These are phyloP conservation scores for Ophiostoma australiae DNA, from an alignment of 2,329 filamentous ascomycete species.

Conservation along the genomic window DNA sequence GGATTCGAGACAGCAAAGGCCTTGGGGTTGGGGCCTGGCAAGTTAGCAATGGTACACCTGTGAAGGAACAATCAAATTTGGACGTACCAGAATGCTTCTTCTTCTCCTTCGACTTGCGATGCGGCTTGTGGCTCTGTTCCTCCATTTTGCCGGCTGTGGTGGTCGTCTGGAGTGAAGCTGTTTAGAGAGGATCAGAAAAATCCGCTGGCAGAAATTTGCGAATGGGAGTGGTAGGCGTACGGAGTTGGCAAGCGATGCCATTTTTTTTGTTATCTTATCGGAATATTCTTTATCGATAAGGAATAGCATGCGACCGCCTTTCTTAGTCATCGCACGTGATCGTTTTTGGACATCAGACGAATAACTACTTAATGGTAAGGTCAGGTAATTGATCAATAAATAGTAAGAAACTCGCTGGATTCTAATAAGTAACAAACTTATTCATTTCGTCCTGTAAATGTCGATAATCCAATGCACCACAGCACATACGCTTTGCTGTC, in stretches of 20 bases:
- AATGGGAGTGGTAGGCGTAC: not conserved
- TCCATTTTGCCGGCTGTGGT: constrained; percentile 55
- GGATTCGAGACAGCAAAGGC: constrained; percentile 82
- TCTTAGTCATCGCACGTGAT: not conserved
- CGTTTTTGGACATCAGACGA: not conserved
- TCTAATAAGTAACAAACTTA: no score
- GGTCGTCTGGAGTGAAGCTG: constrained; percentile 17
- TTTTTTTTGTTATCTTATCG: constrained; percentile 27
- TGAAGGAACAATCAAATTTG: constrained; percentile 10
- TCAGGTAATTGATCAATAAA: not conserved
- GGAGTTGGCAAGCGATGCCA: not conserved
- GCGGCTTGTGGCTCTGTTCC: constrained; percentile 77
- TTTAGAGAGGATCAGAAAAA: constrained; percentile 13
- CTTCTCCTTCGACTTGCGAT: constrained; percentile 85
- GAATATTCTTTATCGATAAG: constrained; percentile 21
- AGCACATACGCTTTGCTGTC: no score
- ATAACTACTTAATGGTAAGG: no score
- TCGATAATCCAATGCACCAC: no score
- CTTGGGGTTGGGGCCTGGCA: constrained; percentile 74
- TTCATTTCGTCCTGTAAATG: no score
- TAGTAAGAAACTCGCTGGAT: no score
- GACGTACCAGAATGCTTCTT: constrained; percentile 61
- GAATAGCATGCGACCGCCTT: not conserved
- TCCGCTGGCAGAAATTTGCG: constrained; percentile 24
- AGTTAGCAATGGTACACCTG: not conserved